These are phyloP conservation scores for Populus hybrid DNA, from an alignment of 441 rosid genomes.

Conservation along the genomic window DNA sequence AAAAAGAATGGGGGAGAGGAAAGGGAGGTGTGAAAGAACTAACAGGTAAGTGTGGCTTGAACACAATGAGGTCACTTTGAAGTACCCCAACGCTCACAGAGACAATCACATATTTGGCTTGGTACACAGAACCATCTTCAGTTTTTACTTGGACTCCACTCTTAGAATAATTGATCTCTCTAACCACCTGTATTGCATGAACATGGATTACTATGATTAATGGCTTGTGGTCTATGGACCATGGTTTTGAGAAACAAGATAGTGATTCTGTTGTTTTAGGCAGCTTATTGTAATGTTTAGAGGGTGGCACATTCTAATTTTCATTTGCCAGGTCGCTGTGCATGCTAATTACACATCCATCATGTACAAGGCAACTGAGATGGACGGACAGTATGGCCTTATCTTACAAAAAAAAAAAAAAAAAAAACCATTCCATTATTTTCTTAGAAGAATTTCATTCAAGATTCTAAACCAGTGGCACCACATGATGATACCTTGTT, in stretches of 20 bases:
- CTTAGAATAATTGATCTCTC: constrained; percentile 15
- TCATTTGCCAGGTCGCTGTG: neutral
- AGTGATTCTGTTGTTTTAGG: neutral
- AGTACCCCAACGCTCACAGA: too few relatives aligned
- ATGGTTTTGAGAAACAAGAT: neutral
- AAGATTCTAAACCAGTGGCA: neutral
- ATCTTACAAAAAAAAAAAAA: too few relatives aligned
- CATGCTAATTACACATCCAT: neutral
- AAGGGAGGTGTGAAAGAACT: neutral
- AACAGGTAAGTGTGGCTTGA: constrained; percentile 24
- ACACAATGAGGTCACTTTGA: constrained; percentile 16
- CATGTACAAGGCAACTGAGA: neutral
- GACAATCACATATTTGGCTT: constrained; percentile 18
- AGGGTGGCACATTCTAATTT: neutral
- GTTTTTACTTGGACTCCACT: constrained; percentile 22
- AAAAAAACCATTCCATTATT: too few relatives aligned
- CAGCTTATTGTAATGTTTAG: neutral
- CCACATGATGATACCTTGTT: constrained; percentile 13
- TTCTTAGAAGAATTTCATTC: neutral
- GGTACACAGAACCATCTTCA: constrained; percentile 26
- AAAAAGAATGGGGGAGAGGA: neutral
- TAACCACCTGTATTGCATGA: constrained; percentile 20
- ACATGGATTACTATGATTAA: neutral
- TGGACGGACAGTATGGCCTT: neutral
- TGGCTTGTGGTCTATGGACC: neutral